A percentile compares a stretch with the other conserved stretches of the same genome.
phyloP scores from a whole-genome alignment of 495 filamentous ascomycete species.

The Aspergillus mulundensis region DNA sequence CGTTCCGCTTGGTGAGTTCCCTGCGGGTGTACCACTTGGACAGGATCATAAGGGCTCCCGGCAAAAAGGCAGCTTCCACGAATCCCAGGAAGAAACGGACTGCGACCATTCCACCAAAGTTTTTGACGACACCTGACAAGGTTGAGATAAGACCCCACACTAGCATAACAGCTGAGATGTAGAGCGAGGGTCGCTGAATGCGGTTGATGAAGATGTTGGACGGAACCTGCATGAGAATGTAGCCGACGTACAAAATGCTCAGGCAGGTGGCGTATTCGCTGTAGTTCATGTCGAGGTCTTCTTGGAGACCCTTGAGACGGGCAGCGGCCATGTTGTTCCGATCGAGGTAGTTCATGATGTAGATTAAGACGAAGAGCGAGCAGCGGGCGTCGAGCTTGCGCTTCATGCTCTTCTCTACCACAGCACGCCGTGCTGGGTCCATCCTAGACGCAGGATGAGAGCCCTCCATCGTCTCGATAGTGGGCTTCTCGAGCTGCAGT shows the following conservation, averaged over 20 bases:
- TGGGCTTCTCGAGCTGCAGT: background rate
- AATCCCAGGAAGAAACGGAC: slow-evolving; percentile 71
- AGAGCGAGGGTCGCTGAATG: slow-evolving; percentile 55
- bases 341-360: slow-evolving; percentile 31
- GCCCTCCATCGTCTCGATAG: background rate
- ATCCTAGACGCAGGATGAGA: background rate
- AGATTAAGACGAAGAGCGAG: slow-evolving; percentile 29
- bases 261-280: slow-evolving; percentile 19
- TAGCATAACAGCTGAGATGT: slow-evolving; percentile 62
- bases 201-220: slow-evolving; percentile 47
- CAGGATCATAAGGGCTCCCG: slow-evolving; percentile 36
- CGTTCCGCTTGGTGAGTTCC: slow-evolving; percentile 40
- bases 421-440: background rate
- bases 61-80: slow-evolving; percentile 41
- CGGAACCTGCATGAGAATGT: slow-evolving; percentile 22
- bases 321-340: slow-evolving; percentile 30
- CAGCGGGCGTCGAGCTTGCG: slow-evolving; percentile 37
- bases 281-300: slow-evolving; percentile 18
- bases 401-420: slow-evolving; percentile 2
- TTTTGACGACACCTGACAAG: slow-evolving; percentile 53
- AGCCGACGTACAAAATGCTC: background rate
- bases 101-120: slow-evolving; percentile 57
- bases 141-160: slow-evolving; percentile 72
- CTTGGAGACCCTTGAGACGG: slow-evolving; percentile 24
- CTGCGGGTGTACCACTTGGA: slow-evolving; percentile 46